These are phyloP conservation scores for Coemansia sp. DNA, from an alignment of 192 early-diverging fungal genomes.

Conservation along the genomic window DNA sequence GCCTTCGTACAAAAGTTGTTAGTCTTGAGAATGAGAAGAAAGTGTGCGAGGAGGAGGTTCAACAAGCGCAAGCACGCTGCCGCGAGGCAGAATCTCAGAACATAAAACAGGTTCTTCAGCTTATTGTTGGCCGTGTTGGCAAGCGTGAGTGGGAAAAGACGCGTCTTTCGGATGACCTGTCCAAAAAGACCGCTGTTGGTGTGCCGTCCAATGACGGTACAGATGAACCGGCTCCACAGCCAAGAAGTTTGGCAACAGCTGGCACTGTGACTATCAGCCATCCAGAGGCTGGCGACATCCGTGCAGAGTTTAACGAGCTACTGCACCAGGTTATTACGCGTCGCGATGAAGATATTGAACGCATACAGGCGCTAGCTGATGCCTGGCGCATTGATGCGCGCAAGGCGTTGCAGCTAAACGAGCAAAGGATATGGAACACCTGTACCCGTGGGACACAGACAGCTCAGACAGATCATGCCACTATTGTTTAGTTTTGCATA, in stretches of 20 bases:
- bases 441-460: constrained; percentile 47
- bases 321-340: constrained; percentile 45
- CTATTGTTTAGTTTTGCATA: not conserved
- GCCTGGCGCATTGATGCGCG: constrained; percentile 43
- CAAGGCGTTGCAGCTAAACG: constrained; percentile 26
- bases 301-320: constrained; percentile 51
- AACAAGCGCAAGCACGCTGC: constrained; percentile 22
- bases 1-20: constrained; percentile 33
- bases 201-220: not conserved
- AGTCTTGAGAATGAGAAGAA: constrained; percentile 33
- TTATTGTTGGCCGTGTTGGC: constrained; percentile 46
- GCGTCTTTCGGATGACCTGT: not conserved
- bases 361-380: constrained; percentile 44
- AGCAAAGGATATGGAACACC: constrained; percentile 36
- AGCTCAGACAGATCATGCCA: not conserved
- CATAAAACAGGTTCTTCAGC: constrained; percentile 33
- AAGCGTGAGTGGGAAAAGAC: constrained; percentile 28
- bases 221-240: not conserved
- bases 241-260: constrained; percentile 20
- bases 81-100: constrained; percentile 28
- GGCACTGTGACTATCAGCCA: constrained; percentile 38
- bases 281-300: constrained; percentile 51
- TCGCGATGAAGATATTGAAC: constrained; percentile 50
- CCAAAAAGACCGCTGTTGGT: not conserved
- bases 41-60: constrained; percentile 26